phyloP scores from a whole-genome alignment of 164 flowering plant species.

The Litsea cubeba region DNA sequence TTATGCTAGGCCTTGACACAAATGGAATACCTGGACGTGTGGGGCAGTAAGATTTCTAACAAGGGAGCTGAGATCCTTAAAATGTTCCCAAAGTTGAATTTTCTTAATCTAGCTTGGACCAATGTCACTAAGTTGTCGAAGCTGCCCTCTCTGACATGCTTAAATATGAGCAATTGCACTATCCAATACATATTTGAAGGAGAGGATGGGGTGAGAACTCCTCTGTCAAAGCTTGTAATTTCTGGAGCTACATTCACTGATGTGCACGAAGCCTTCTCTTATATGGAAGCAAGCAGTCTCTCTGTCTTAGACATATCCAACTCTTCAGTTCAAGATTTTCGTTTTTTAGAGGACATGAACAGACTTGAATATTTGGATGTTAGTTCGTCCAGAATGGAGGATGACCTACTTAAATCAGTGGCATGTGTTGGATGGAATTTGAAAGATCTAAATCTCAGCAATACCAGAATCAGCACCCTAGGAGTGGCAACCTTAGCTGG shows the following conservation, averaged over 20 bases:
- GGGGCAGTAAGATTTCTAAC: conserved; percentile 85
- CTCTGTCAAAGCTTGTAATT: conserved; percentile 43
- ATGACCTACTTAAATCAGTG: conserved; percentile 49
- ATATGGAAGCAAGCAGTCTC: conserved; percentile 32
- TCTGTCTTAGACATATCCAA: conserved; percentile 54
- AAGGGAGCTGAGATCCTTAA: conserved; percentile 45
- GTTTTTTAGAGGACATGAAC: conserved; percentile 43
- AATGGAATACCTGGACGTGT: conserved; percentile 68
- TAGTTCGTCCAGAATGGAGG: conserved; percentile 45
- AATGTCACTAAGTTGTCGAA: conserved; percentile 55
- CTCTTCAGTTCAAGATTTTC: conserved; percentile 42
- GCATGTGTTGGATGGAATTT: conserved; percentile 51
- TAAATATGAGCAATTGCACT: conserved; percentile 82
- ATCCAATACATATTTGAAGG: conserved; percentile 45
- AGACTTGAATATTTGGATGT: conserved; percentile 64
- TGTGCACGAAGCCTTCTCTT: conserved; percentile 36
- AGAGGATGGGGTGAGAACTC: conserved; percentile 27
- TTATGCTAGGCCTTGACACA: conserved; percentile 54
- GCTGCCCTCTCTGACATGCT: conserved; percentile 45
- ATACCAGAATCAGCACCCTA: conserved; percentile 54
- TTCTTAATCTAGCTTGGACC: conserved; percentile 91
- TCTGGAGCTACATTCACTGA: conserved; percentile 49
- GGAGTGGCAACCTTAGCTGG: conserved; percentile 69
- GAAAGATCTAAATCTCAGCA: conserved; percentile 56
- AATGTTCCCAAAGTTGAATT: conserved; percentile 53